These are phyloP conservation scores for Penicillium sp. DNA, from an alignment of 2,329 filamentous ascomycete species.

Conservation along the genomic window DNA sequence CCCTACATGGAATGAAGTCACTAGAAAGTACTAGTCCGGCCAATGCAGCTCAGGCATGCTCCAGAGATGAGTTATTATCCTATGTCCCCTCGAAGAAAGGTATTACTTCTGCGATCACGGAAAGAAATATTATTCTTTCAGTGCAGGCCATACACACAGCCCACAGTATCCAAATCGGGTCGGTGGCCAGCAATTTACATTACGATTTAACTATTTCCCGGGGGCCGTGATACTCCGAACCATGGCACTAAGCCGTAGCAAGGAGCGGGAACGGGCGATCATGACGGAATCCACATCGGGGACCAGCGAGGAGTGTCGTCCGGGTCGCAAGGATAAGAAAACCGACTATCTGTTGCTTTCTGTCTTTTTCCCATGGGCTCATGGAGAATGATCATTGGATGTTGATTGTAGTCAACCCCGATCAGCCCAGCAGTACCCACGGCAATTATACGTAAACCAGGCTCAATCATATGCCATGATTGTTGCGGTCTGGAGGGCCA, in stretches of 20 bases:
- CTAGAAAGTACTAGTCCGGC: background rate
- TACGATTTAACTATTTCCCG: constrained; percentile 7
- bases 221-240: background rate
- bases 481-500: constrained; percentile 14
- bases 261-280: constrained; percentile 15
- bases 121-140: background rate
- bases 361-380: constrained; percentile 5
- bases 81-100: background rate
- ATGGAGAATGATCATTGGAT: background rate
- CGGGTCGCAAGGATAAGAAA: background rate
- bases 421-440: background rate
- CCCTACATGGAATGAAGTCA: background rate
- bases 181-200: background rate
- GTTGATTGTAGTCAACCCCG: background rate
- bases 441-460: constrained; percentile 1
- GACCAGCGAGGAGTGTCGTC: background rate
- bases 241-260: constrained; percentile 12
- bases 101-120: background rate
- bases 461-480: background rate
- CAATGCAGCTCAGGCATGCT: background rate
- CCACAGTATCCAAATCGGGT: background rate
- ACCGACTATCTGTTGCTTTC: background rate
- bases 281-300: constrained; percentile 16
- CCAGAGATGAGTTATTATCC: background rate
- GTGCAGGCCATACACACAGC: background rate